These are phyloP conservation scores for Prunus padus DNA, from an alignment of 306 rosid species.

Conservation along the genomic window DNA sequence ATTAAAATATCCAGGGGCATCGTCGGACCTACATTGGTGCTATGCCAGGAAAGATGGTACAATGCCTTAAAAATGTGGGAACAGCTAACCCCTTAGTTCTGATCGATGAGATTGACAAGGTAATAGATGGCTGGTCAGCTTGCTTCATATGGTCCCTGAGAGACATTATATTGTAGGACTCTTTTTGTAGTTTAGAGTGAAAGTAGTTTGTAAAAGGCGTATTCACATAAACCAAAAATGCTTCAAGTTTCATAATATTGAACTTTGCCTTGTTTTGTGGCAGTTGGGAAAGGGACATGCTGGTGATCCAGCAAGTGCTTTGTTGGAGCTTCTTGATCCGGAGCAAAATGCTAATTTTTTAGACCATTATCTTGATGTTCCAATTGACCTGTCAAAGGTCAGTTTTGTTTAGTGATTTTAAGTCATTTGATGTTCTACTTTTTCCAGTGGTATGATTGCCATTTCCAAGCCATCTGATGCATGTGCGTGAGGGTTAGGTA, in stretches of 20 bases:
- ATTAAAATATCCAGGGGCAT: conserved; percentile 73
- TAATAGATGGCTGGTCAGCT: conserved; percentile 33
- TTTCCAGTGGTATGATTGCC: conserved; percentile 1
- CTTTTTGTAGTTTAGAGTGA: conserved; percentile 2
- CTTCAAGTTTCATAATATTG: conserved; percentile 19
- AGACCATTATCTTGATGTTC: conserved; percentile 98
- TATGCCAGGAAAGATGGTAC: conserved; percentile 99
- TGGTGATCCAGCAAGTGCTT: conserved; percentile 99
- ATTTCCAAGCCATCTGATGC: background rate
- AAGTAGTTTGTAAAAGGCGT: background rate
- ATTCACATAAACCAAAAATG: background rate
- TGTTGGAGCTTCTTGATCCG: conserved; percentile 99
- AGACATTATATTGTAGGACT: conserved; percentile 17
- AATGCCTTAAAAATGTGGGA: conserved; percentile 96
- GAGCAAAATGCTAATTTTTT: conserved; percentile 99
- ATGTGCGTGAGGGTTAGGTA: background rate
- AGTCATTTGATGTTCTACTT: conserved; percentile 12
- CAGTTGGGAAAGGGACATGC: conserved; percentile 99
- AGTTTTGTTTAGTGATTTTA: conserved; percentile 22
- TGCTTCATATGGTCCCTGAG: conserved; percentile 22
- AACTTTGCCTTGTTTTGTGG: conserved; percentile 31
- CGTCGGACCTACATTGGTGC: conserved; percentile 99
- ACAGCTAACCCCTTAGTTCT: conserved; percentile 96
- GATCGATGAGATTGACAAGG: conserved; percentile 99
- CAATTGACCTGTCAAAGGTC: conserved; percentile 97